Evolutionary conservation across 371 early-diverging fungal genomes (phyloP), one percentile per base, ranked within the genome.

Genomic region (Rhizopus arrhizus): DNA sequence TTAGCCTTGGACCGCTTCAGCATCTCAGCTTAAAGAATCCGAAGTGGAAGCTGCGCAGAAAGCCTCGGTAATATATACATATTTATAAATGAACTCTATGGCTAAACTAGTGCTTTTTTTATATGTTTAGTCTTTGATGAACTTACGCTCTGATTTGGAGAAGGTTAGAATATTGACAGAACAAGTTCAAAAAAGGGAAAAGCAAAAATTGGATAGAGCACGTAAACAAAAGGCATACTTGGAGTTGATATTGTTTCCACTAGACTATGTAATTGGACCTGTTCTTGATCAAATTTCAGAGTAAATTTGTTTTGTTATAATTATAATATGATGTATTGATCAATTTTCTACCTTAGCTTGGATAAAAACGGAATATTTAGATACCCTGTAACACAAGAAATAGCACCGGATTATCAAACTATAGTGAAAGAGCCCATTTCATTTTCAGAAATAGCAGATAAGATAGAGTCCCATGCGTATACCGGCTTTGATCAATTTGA

Each of bases 1-100:
- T 28, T 62, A 91, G 87, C 96, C 98, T 13, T 96, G 98, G 96
- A 95, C 96, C 0, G 95, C 93, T 2, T 88, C 88, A n/a, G 87
- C 88, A 0, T 86, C 93, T 0, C 89, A 88, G 51, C 83, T 86
- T 53, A 88, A 90, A 36, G 90, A 92, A 38, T 87, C 88, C 15
- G 95, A 94, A 65, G 85, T 87, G 46, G 88, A 87, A 51, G 88
- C 88, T 62, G 84, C 84, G 12, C 84, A 85, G 49, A 80, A 85
- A 28, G 88, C 86, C 58, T 70, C 77, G 52, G 76, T 86, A 66
- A 65, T 68, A 36, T 9, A 5, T 13, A 49, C 3, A 35, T 15
- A 15, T 15, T 16, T 54, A 9, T 53, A 29, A 31, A 11, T 15
- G 11, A 8, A 11, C 10, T 52, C 12, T 55, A 31, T 28, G 3